phyloP scores from a whole-genome alignment of 2,329 filamentous ascomycete genomes.

The Xylariales sp. region DNA sequence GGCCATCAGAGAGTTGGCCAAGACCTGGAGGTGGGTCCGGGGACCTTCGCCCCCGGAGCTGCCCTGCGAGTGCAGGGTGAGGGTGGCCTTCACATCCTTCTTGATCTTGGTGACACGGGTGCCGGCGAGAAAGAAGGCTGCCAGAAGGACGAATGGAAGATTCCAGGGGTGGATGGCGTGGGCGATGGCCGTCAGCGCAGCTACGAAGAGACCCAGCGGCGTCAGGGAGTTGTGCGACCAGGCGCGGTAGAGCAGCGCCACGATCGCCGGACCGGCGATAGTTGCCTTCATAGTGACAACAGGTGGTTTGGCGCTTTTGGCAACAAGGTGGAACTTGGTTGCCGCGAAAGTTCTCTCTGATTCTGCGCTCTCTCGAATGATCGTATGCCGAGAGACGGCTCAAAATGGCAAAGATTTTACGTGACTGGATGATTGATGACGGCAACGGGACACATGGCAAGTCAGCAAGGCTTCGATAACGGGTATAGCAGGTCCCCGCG shows the following conservation, averaged over 20 bases:
- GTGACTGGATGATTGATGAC: too few species aligned
- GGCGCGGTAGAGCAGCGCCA: conserved; percentile 62
- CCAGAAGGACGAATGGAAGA: conserved; percentile 79
- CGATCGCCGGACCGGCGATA: conserved; percentile 53
- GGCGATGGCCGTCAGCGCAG: conserved; percentile 66
- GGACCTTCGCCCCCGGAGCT: conserved; percentile 73
- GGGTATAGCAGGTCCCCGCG: too few species aligned
- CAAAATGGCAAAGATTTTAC: too few species aligned
- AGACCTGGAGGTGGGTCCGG: conserved; percentile 79
- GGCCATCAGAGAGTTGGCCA: conserved; percentile 82
- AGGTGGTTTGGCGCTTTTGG: too few species aligned
- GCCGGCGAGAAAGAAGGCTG: conserved; percentile 82
- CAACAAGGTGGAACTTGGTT: too few species aligned
- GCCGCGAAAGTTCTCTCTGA: too few species aligned
- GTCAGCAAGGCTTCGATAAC: too few species aligned
- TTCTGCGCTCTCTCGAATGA: too few species aligned
- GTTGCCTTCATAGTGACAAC: conserved; percentile 50
- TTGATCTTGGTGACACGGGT: conserved; percentile 86
- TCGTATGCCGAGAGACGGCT: too few species aligned
- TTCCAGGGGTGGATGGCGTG: conserved; percentile 94
- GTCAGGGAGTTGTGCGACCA: conserved; percentile 75
- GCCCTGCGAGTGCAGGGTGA: conserved; percentile 76
- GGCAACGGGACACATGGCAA: too few species aligned
- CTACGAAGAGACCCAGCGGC: conserved; percentile 66
- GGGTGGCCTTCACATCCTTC: conserved; percentile 73